Evolutionary conservation across 108 stramenopile genomes (phyloP), one percentile per base, ranked within the genome.

Genomic region (Pseudonitzschia delicatissima): DNA sequence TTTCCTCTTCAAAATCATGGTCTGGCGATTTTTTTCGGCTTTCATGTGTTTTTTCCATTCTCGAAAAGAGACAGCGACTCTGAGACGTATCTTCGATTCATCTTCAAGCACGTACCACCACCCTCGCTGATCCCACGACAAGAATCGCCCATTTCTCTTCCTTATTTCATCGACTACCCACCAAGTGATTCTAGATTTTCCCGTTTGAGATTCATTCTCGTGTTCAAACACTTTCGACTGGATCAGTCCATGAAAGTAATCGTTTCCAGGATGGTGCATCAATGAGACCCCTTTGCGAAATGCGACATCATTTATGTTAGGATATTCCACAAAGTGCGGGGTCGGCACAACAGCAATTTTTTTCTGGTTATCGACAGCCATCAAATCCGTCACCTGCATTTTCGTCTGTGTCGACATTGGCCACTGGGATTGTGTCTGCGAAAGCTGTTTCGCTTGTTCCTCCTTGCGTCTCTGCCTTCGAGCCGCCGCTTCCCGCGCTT

Each of bases 251-350:
- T 32, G 36, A 15, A 61, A 61, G 11, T 40, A 40, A 6, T 26
- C 36, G 40, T 61, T 40, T 26, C 60, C 60, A n/a, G 60, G 60
- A 42, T 61, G 60, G 39, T 28, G 36, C 39, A 37, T 61, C 36
- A 26, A 20, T 21, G 60, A 61, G 18, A 28, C 40, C 20, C 60
- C 60, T 42, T 61, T 61, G 12, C 32, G 29, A 42, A 61, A 61
- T 20, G 32, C 60, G 23, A 61, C 60, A 26, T 61, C 60, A 61
- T 37, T 42, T 0, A 61, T 5, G 21, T n/a, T 37, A 61, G 60
- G 60, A 20, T 32, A 61, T 21, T 61, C 60, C 12, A 61, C 60
- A 40, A 61, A 33, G 28, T 5, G 31, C 31, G 53, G 4, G 4
- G 52, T 53, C 26, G 27, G 23, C n/a, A 6, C 23, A 4, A 17